Percentiles rank a stretch among this genome's conserved stretches.
Conservation (phyloP, 768 basidiomycete species). For the Cantharellus anzutake region DNA sequence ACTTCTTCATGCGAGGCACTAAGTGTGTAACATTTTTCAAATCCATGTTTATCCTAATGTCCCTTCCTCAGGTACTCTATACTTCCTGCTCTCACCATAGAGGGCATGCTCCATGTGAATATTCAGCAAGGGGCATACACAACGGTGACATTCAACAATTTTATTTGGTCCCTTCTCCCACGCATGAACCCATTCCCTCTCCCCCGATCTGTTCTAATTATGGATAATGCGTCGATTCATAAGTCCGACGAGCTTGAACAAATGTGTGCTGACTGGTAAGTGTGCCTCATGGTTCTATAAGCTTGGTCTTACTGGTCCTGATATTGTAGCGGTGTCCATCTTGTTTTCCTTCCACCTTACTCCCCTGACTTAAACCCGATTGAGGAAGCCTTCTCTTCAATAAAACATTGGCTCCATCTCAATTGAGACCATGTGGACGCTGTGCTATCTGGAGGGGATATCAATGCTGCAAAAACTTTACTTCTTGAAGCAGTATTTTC, state of each 20-base stretch:
- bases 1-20: too few relatives aligned
- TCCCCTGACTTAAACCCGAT: constrained; percentile 6
- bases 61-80: constrained; percentile 30
- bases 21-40: too few relatives aligned
- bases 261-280: too few relatives aligned
- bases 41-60: neutral
- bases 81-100: constrained; percentile 16
- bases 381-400: constrained; percentile 3
- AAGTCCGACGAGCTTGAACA: neutral
- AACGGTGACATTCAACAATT: constrained; percentile 9
- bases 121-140: constrained; percentile 13
- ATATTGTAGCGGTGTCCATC: neutral
- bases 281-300: too few relatives aligned
- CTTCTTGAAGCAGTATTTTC: too few relatives aligned
- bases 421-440: neutral
- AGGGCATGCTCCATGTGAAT: constrained; percentile 14
- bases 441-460: too few relatives aligned
- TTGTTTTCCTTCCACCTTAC: constrained; percentile 4
- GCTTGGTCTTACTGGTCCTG: too few relatives aligned
- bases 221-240: constrained; percentile 14
- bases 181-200: constrained; percentile 12
- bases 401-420: neutral
- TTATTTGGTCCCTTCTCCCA: constrained; percentile 11
- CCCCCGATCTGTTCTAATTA: constrained; percentile 12
- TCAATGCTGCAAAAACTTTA: too few relatives aligned